phyloP scores from a whole-genome alignment of 345 rosid genomes.

The Rhodamnia argentea region DNA sequence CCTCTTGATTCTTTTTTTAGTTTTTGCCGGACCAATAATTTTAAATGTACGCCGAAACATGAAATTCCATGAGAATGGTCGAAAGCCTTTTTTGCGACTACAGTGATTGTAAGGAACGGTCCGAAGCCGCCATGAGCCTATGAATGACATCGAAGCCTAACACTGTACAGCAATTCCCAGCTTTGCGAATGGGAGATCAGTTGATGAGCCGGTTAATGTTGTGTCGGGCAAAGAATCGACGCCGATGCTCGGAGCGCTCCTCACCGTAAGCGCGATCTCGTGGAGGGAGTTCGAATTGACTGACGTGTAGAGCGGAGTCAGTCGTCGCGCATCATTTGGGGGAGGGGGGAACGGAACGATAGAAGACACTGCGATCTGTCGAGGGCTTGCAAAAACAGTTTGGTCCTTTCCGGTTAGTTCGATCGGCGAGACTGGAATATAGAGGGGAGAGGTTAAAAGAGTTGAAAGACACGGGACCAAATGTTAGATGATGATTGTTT shows the following conservation, averaged over 20 bases:
- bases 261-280: accelerated
- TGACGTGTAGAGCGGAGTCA: accelerated
- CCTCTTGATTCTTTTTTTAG: too few species aligned
- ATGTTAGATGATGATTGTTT: neutral
- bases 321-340: neutral
- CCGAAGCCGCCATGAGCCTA: too few species aligned
- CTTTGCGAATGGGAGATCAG: accelerated
- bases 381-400: neutral
- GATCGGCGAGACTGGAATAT: neutral
- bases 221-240: neutral
- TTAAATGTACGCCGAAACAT: too few species aligned
- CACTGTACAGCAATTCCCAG: accelerated
- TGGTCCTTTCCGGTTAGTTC: neutral
- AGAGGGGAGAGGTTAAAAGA: neutral
- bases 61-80: too few species aligned
- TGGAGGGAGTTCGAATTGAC: accelerated
- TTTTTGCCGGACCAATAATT: too few species aligned
- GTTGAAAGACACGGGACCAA: neutral
- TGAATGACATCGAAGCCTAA: accelerated
- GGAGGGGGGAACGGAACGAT: accelerated
- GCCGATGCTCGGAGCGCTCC: neutral
- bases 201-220: accelerated
- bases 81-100: too few species aligned
- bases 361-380: accelerated
- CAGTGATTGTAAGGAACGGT: too few species aligned